Base-by-base conservation (phyloP, 257 asterid species). In the Apocynum venetum region DNA sequence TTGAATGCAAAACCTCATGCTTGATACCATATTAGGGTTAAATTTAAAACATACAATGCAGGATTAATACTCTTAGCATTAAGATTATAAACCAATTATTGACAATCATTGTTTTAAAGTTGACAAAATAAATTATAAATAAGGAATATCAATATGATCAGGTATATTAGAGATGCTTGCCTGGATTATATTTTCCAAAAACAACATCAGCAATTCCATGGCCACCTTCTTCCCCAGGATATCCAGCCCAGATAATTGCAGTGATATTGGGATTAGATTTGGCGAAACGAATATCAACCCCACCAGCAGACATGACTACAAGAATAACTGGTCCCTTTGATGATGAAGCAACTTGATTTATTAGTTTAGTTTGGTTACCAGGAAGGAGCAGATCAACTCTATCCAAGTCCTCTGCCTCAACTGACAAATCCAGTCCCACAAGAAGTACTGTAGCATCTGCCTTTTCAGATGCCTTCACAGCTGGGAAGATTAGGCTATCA, bases 221-320 rank as follows among this genome's bases (percentile, higher is more conserved):
- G 0, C 91, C 93, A 5, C 93, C 91, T 61, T 75, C 85, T 43
- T 87, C 78, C 2, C 93, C 93, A 1, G 91, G 87, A 63, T 82
- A 89, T 47, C 93, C 89, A 20, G 86, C 90, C 94, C 94, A 89
- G 3, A 89, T 25, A n/a, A 89, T 87, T 0, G 85, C 67, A 0
- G 20, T 19, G 53, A 89, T 47, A 0, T 82, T 82, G 0, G 79
- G 73, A 59, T 81, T 48, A 20, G 72, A 40, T 36, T 77, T 82
- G 8, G 92, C 90, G 46, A 83, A 84, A 0, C 84, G 53, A 9
- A 89, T 44, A 43, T 89, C 93, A 36, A 89, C 53, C 0, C 85
- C 83, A 1, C 91, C 91, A 0, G 86, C 93, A 0, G 85, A 82
- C 87, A 87, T 80, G 31, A 89, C 1, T 0, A 87, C 91, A 0